Percentiles rank a stretch among this genome's conserved stretches.
phyloP scores from a whole-genome alignment of 2,329 filamentous ascomycete genomes.

The Cytospora leucostoma region DNA sequence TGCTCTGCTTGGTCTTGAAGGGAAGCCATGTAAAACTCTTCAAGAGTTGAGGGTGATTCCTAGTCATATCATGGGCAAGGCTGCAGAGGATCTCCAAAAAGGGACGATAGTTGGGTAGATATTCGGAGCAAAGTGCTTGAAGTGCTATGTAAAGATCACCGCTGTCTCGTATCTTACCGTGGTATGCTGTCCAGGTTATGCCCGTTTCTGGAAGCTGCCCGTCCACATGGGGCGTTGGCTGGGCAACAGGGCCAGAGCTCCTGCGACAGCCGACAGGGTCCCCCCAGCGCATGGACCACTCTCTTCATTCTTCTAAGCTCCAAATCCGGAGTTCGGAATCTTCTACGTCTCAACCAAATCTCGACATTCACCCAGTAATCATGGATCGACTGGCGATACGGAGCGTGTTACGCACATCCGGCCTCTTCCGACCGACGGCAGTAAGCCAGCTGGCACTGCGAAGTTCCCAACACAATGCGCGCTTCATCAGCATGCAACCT shows the following conservation, averaged over 20 bases:
- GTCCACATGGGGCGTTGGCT: conserved; percentile 28
- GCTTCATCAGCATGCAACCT: conserved; percentile 32
- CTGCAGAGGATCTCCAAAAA: conserved; percentile 32
- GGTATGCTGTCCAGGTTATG: background rate
- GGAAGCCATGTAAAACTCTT: conserved; percentile 42
- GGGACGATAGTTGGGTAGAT: conserved; percentile 18
- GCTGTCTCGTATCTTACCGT: background rate
- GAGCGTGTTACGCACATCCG: conserved; percentile 3
- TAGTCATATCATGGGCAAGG: conserved; percentile 40
- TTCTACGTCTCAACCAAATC: background rate
- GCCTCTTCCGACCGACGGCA: background rate
- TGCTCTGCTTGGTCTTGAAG: conserved; percentile 45
- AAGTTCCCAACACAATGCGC: background rate
- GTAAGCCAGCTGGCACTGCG: background rate
- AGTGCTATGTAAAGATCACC: conserved; percentile 2
- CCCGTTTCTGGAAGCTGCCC: conserved; percentile 6
- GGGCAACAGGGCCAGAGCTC: conserved; percentile 28
- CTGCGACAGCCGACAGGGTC: background rate
- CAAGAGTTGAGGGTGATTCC: conserved; percentile 31
- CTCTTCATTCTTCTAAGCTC: background rate
- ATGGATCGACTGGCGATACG: conserved; percentile 22
- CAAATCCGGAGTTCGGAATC: background rate
- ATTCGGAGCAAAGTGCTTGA: conserved; percentile 15
- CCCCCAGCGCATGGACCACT: background rate
- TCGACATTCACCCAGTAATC: background rate